Percentiles rank a stretch among this genome's conserved stretches.
Evolutionary conservation across 805 yeast species (phyloP).

Genomic region (Candida nitratophila): DNA sequence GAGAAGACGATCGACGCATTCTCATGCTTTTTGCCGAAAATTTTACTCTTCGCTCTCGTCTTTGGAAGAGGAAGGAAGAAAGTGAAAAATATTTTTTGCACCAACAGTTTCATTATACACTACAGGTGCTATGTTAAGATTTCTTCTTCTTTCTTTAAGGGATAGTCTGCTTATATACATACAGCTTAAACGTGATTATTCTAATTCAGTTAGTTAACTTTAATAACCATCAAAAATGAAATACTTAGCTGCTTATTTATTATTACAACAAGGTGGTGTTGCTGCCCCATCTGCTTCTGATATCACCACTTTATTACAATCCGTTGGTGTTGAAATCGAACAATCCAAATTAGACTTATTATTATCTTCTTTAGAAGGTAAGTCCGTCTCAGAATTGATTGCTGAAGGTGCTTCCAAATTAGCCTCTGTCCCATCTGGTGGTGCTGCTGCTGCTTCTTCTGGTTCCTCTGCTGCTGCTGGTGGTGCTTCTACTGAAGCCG

Average conservation of each 20-base stretch:
- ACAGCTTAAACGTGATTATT: conserved; percentile 76
- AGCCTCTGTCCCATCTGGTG: conserved; percentile 97
- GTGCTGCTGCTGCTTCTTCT: conserved; percentile 80
- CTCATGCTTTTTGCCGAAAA: not conserved
- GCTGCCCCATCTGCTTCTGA: conserved; percentile 90
- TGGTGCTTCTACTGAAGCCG: conserved; percentile 68
- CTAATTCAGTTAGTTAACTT: conserved; percentile 24
- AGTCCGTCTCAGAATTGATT: conserved; percentile 81
- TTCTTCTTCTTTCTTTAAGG: conserved; percentile 34
- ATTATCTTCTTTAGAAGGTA: conserved; percentile 86
- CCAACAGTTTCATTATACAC: not conserved
- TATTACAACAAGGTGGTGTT: conserved; percentile 96
- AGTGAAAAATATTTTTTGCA: conserved; percentile 2
- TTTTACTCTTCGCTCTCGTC: not conserved
- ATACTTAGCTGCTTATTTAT: conserved; percentile 99
- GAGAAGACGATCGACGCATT: not conserved
- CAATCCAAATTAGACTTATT: conserved; percentile 77
- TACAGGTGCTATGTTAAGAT: not conserved
- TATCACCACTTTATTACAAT: conserved; percentile 78
- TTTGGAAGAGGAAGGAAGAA: not conserved
- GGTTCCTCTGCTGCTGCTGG: conserved; percentile 67
- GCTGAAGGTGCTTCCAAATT: conserved; percentile 94
- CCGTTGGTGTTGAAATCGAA: conserved; percentile 96
- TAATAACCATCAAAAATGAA: conserved; percentile 48
- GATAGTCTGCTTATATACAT: conserved; percentile 63